Evolutionary conservation across 495 filamentous ascomycete species (phyloP).

Genomic region (Neurospora terricola): DNA sequence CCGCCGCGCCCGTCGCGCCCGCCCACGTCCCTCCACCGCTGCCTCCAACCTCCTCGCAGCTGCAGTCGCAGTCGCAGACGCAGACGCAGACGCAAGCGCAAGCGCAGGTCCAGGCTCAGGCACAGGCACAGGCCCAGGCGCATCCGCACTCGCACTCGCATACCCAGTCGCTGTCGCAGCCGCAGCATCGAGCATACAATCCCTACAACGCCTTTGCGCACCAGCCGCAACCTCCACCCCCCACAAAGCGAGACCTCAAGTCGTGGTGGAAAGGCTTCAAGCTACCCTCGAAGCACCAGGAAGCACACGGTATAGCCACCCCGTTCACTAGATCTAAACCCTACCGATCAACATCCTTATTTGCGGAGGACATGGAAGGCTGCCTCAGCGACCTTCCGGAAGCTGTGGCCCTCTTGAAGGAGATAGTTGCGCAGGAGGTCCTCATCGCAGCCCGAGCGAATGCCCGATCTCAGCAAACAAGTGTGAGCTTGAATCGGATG

Average conservation of each 20-base stretch:
- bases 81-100: slow-evolving; percentile 5
- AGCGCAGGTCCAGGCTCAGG: not conserved
- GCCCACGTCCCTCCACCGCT: slow-evolving; percentile 7
- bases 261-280: slow-evolving; percentile 93
- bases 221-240: slow-evolving; percentile 17
- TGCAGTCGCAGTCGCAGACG: slow-evolving; percentile 6
- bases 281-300: slow-evolving; percentile 61
- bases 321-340: slow-evolving; percentile 10
- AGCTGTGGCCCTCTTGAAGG: slow-evolving; percentile 7
- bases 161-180: slow-evolving; percentile 3
- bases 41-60: slow-evolving; percentile 12
- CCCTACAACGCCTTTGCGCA: slow-evolving; percentile 2
- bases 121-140: slow-evolving; percentile 1
- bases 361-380: slow-evolving; percentile 15
- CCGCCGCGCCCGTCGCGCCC: slow-evolving; percentile 10
- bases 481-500: slow-evolving; percentile 18
- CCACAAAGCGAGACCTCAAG: slow-evolving; percentile 70
- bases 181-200: not conserved
- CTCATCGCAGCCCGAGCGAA: slow-evolving; percentile 1
- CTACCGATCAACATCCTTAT: slow-evolving; percentile 7
- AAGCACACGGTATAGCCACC: slow-evolving; percentile 57
- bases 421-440: slow-evolving; percentile 8
- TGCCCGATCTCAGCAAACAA: slow-evolving; percentile 16
- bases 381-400: slow-evolving; percentile 7
- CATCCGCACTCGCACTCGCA: slow-evolving; percentile 3